Conservation (phyloP, 176 grass and related monocot species). For the Saccharum officinarum region DNA sequence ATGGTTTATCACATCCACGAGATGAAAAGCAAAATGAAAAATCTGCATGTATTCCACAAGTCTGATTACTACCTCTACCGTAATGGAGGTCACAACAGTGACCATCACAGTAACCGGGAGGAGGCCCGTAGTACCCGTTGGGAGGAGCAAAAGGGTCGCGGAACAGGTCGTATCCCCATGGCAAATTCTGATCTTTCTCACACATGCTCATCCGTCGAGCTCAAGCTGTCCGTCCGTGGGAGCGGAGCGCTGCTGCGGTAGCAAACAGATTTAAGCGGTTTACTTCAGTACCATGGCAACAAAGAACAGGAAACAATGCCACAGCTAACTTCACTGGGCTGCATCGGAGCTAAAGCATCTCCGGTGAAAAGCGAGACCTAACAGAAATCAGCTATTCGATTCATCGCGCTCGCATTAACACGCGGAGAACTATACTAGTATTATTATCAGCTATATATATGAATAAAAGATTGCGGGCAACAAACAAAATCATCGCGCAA, state of each 20-base stretch:
- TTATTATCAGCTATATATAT: background rate
- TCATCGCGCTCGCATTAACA: conserved; percentile 18
- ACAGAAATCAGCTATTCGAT: conserved; percentile 19
- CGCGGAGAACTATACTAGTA: background rate
- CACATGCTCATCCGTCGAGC: conserved; percentile 63
- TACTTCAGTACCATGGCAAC: conserved; percentile 21
- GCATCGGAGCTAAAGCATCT: conserved; percentile 9
- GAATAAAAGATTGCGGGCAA: conserved; percentile 9
- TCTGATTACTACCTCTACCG: conserved; percentile 61
- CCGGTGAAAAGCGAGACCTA: conserved; percentile 9
- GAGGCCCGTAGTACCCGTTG: conserved; percentile 51
- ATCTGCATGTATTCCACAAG: conserved; percentile 16
- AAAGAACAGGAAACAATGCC: background rate
- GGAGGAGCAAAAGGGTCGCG: conserved; percentile 55
- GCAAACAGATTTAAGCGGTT: conserved; percentile 26
- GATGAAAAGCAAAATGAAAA: conserved; percentile 13
- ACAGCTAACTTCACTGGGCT: background rate
- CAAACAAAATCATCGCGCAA: conserved; percentile 28
- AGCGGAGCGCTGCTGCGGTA: conserved; percentile 22
- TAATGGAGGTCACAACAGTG: conserved; percentile 60
- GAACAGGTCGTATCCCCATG: conserved; percentile 77
- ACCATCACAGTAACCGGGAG: conserved; percentile 48
- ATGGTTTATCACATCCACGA: background rate
- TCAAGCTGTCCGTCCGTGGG: conserved; percentile 33
- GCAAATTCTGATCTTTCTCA: conserved; percentile 69